Base-by-base conservation (phyloP, 257 asterid species). In the Apocynum venetum region DNA sequence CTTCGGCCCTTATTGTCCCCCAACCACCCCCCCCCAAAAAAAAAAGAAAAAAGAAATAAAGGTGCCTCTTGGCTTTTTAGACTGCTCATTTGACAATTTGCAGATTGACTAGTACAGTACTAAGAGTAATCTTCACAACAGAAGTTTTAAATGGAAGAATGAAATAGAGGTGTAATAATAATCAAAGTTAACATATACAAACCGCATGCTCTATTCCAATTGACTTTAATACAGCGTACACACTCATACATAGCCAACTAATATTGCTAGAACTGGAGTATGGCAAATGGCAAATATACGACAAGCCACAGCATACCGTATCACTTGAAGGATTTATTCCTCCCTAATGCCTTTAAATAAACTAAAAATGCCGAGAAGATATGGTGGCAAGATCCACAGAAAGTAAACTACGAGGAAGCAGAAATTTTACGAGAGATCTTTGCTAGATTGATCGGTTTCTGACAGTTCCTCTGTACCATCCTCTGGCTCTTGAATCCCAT, bases 401-500 rank as follows among this genome's bases (percentile, higher is more conserved):
- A 41, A 13, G 47, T 40, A 31, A 66, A 40, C 49, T 38, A 51
- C 12, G 63, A 8, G 13, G 51, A 72, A 76, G 60, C 57, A 8
- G 53, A 49, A 57, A 65, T 75, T 52, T 77, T 48, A 82, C 10
- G 60, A 77, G 71, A 60, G 76, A 38, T 82, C 84, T 44, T 82
- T 80, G 40, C 78, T 82, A 46, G 71, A 72, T 76, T 78, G 76
- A 61, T 79, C 83, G 20, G 80, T 71, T 81, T 64, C 87, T 68
- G 83, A 79, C 75, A 43, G 79, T 61, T 85, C 83, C 64, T 72
- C 83, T 2, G 89, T 63, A 17, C 79, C 85, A 64, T 83, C 89
- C 31, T 86, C 95, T 20, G 86, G 89, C 80, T 79, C 91, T 65
- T 81, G 90, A 61, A 68, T 64, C 78, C 47, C 79, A 46, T 81